Evolutionary conservation across 371 early-diverging fungal genomes (phyloP), one percentile per base, ranked within the genome.

Genomic region (Saksenaea oblongispora): DNA sequence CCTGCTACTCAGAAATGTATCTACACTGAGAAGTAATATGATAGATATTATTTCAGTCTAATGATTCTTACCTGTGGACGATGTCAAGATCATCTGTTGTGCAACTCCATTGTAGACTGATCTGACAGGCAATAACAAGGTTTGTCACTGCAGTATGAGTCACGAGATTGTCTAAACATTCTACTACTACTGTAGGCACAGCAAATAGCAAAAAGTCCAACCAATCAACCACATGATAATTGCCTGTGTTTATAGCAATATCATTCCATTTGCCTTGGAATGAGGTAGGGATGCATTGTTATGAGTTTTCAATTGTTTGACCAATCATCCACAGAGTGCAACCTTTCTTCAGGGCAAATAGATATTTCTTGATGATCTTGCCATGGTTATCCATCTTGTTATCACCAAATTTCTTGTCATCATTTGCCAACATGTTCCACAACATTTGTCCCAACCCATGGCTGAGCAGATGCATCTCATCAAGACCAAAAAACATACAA

Each of bases 371-470:
- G 15, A 37, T 3, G 37, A 37, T 3, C 13, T 37, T 37, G 1
- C 3, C 37, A 37, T 37, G 37, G 13, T 37, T 37, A 3, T 37
- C 37, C 0, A 37, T 1, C 15, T 37, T 37, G 37, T 37, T 37
- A 2, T 3, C 10, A 37, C 37, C 37, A 3, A 37, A 37, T 15
- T 37, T 37, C 37, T 37, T 15, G 13, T 37, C 15, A 15, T 37
- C 4, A 3, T 37, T 37, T 0, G 15, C 3, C 1, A 37, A 1
- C 37, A 37, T 37, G 37, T 2, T 37, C 37, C 37, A 37, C 10
- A 56, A 7, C 18, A 37, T 54, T 62, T 14, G 18, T 14, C 15
- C 62, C 24, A 28, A 54, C 17, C 27, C 57, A 63, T 56, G 17
- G 55, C 63, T 13, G n/a, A n/a, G n/a, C n/a, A n/a, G n/a, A n/a